phyloP scores from a whole-genome alignment of 2,329 filamentous ascomycete species.

The Cercospora citrullina region DNA sequence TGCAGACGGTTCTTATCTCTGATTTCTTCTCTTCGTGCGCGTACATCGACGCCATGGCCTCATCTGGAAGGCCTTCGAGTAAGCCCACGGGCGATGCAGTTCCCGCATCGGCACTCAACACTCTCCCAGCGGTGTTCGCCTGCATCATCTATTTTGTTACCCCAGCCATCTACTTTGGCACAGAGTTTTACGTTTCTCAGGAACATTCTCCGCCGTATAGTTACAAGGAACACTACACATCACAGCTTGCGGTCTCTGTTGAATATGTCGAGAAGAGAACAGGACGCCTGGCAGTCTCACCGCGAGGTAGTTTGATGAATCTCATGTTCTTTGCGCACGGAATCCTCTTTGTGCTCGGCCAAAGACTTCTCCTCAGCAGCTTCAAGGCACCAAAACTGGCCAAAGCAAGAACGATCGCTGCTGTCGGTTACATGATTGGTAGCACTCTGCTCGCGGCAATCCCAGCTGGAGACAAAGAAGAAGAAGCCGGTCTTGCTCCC shows the following conservation, averaged over 20 bases:
- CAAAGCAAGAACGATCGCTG: neutral
- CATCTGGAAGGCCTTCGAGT: neutral
- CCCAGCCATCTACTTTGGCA: slow-evolving; percentile 16
- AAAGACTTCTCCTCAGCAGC: slow-evolving; percentile 7
- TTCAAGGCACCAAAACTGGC: neutral
- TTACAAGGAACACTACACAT: slow-evolving; percentile 20
- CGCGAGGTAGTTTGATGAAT: slow-evolving; percentile 18
- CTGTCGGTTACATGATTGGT: slow-evolving; percentile 15
- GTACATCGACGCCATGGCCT: neutral
- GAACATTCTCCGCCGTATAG: slow-evolving; percentile 15
- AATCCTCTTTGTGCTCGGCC: slow-evolving; percentile 14
- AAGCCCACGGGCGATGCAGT: neutral
- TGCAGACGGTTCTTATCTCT: neutral
- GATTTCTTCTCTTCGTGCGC: neutral
- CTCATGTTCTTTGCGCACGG: slow-evolving; percentile 17
- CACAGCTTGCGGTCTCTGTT: slow-evolving; percentile 19
- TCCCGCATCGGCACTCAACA: neutral
- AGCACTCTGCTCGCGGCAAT: slow-evolving; percentile 17
- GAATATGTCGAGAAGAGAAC: slow-evolving; percentile 10
- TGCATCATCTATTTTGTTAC: slow-evolving; percentile 13
- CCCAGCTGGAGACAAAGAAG: slow-evolving; percentile 13
- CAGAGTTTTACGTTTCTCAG: slow-evolving; percentile 17
- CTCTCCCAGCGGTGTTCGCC: slow-evolving; percentile 8
- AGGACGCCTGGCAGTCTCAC: slow-evolving; percentile 4
- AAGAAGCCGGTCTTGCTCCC: neutral